phyloP scores from a whole-genome alignment of 352 stramenopile genomes.

The Globisporangium camurandrum region DNA sequence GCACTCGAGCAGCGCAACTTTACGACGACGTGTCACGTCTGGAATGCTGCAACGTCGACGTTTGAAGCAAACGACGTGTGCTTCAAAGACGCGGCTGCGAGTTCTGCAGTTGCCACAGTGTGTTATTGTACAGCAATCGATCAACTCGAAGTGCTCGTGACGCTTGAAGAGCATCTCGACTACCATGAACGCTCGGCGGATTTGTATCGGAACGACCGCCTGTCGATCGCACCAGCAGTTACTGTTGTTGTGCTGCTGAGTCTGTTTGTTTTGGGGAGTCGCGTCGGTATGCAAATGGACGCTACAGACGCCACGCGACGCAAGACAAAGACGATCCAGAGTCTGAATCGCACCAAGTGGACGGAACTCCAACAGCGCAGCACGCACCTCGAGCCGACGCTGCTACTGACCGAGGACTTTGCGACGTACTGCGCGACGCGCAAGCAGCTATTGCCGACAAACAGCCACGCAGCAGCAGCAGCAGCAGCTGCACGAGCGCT shows the following conservation, averaged over 20 bases:
- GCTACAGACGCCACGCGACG: slow-evolving; percentile 21
- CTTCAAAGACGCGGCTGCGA: slow-evolving; percentile 45
- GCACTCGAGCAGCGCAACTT: slow-evolving; percentile 49
- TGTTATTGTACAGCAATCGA: slow-evolving; percentile 47
- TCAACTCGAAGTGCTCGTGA: slow-evolving; percentile 51
- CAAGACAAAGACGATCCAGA: slow-evolving; percentile 52
- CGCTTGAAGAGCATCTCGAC: slow-evolving; percentile 51
- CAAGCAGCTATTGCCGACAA: slow-evolving; percentile 17
- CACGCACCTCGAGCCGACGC: slow-evolving; percentile 5
- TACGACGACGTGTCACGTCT: slow-evolving; percentile 46
- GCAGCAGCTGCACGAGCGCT: background rate
- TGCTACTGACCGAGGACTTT: slow-evolving; percentile 48
- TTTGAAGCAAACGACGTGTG: slow-evolving; percentile 52
- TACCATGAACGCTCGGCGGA: slow-evolving; percentile 47
- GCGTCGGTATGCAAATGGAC: slow-evolving; percentile 30
- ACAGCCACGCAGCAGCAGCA: background rate
- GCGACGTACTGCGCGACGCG: slow-evolving; percentile 31
- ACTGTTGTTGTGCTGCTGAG: slow-evolving; percentile 30
- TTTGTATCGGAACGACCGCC: slow-evolving; percentile 52
- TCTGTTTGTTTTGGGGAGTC: slow-evolving; percentile 22
- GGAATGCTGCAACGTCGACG: slow-evolving; percentile 22
- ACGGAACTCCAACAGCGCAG: slow-evolving; percentile 45
- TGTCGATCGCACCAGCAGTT: slow-evolving; percentile 38
- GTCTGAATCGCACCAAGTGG: slow-evolving; percentile 58
- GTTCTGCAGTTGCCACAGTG: slow-evolving; percentile 28